Base-by-base conservation (phyloP, 2,329 filamentous ascomycete species). In the Fusarium ambrosium region DNA sequence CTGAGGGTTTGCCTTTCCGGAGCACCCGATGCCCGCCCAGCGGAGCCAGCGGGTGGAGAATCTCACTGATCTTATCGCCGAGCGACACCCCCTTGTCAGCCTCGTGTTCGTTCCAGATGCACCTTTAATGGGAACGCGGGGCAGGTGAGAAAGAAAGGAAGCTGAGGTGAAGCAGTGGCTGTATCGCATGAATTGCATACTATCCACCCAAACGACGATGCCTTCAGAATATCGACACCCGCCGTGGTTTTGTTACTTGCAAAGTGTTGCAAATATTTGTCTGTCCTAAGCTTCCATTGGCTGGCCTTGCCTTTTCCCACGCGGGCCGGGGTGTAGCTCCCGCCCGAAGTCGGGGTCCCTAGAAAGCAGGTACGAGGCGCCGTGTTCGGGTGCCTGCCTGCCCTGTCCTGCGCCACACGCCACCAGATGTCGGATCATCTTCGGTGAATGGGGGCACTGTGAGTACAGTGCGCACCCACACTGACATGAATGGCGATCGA, bases 1-100 rank as follows among this genome's bases (percentile, higher is more conserved):
- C 68, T 67, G 73, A 56, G 72, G 63, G 58, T 67, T 75, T 64
- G 62, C 72, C 69, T 70, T 69, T 68, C 55, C 69, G 64, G 58
- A 62, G 24, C 34, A 62, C 58, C 65, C 65, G 65, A 32, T 32
- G 51, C 22, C 59, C 41, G 32, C 56, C 27, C 16, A 62, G 64
- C 72, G 72, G 59, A 64, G 43, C 45, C 71, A 58, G 16, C 32
- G 58, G 56, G 73, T 64, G 59, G 59, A 70, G 72, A 74, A 75
- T 70, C 66, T 63, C 60, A 59, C 53, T 36, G 45, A 48, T 62
- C 43, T 68, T 64, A 59, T 59, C 39, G 51, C 51, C 20, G 41
- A 37, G 51, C 10, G 16, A 22, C 43, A 10, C 34, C n/a, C 51
- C 63, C 39, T 27, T 64, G 62, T 58, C n/a, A 64, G 51, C 55